Base-by-base conservation (phyloP, 192 early-diverging fungal species). In the Thamnidium elegans region DNA sequence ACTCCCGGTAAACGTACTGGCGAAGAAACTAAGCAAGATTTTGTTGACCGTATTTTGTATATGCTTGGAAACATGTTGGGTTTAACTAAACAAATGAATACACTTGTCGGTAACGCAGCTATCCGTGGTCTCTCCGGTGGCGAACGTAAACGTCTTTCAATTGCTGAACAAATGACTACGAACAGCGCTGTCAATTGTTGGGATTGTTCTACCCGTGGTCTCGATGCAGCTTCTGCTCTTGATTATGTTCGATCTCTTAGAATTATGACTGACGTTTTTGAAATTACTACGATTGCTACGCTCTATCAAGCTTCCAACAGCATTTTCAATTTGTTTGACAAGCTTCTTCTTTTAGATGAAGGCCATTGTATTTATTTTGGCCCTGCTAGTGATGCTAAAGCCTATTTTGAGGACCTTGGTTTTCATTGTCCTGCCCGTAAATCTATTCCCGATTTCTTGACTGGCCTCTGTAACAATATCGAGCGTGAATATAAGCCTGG, bases 161-260 rank as follows among this genome's bases (percentile, higher is more conserved):
- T 89, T 68, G 87, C 88, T 19, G 88, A 90, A 73, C 88, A 90
- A 70, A 85, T 90, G 63, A 86, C 86, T 10, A 81, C 80, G 14
- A 72, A 77, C 36, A 75, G 80, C 11, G 64, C 84, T 20, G 73
- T 86, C 55, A 80, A 81, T 30, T 71, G 84, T 19, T 86, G 83
- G 84, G 87, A 86, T 54, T 78, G 78, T 46, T 80, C 78, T 55
- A 89, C 88, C 14, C 78, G 82, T 43, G 92, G 92, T 44, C 79
- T 94, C 45, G 92, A 94, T 77, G 86, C 89, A 19, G 88, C 88
- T 58, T 89, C 87, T 1, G 89, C 92, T 42, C 78, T 94, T 48
- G 91, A 93, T 66, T 93, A 90, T 61, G 83, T 84, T 34, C 81
- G 85, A 34, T 87, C 82, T 7, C 79, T 93, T 31, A 85, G 91